Base-by-base conservation (phyloP, 345 rosid genomes). In the Bretschneidera sinensis region DNA sequence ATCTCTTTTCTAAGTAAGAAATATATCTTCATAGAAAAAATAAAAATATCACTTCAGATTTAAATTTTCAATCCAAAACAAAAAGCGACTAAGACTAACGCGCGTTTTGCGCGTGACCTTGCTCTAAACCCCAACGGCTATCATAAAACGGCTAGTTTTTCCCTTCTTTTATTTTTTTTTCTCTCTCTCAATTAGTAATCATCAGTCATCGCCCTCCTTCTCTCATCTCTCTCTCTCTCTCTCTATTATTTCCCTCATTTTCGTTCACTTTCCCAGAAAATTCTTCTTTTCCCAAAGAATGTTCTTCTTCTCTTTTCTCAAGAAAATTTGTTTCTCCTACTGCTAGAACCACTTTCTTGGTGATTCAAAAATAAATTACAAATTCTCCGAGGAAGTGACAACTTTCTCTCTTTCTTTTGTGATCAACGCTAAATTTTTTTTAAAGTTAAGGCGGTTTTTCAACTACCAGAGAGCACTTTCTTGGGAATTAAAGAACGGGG, bases 401-500 rank as follows among this genome's bases (percentile, higher is more conserved):
- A 39, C 45, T 39, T 11, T 39, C 6, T 39, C 45, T 39, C 11
- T 31, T 31, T 4, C 4, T 31, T 8, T 28, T 28, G 33, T 8
- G 5, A 3, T 28, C 33, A 2, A 3, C 33, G 33, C 8, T 28
- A 28, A 3, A 28, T 28, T 28, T 28, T 8, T 28, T 8, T 28
- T 28, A 11, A 14, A 39, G 16, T 5, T 39, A 39, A 14, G 45
- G 11, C 16, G 45, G 45, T 39, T 39, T n/a, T 31, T 39, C 11
- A 39, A 39, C 15, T 39, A 39, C 2, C 45, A 14, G 45, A 14
- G n/a, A 39, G 10, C 45, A 13, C 39, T 57, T 52, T 28, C 62
- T 62, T 34, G 51, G 24, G 47, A 60, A 13, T 43, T 35, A 34
- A 33, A 69, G 10, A 49, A n/a, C 17, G 21, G 48, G 55, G 15